These are phyloP conservation scores for Austroboletus novae-zelandiae DNA, from an alignment of 1,284 basidiomycete species.

Conservation along the genomic window DNA sequence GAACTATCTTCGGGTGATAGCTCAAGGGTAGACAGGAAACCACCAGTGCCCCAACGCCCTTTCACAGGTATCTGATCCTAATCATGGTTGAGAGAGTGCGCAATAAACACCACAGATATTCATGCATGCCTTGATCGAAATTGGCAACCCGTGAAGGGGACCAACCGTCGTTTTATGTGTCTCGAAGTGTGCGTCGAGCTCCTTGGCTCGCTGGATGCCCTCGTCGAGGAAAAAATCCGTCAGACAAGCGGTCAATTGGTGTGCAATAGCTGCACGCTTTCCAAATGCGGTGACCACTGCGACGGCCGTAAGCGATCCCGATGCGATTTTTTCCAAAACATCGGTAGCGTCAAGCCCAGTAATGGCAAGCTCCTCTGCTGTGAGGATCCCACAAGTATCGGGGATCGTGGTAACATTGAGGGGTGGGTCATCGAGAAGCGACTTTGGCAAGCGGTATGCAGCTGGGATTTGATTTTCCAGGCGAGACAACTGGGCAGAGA, in stretches of 20 bases:
- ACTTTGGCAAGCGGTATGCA: conserved; percentile 11
- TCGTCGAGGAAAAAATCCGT: conserved; percentile 32
- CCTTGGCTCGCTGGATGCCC: conserved; percentile 38
- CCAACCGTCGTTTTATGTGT: conserved; percentile 38
- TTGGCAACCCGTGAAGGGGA: conserved; percentile 49
- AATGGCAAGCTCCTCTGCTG: conserved; percentile 39
- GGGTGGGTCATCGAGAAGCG: conserved; percentile 20
- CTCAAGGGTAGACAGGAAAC: conserved; percentile 32
- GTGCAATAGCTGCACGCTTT: conserved; percentile 31
- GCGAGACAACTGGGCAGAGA: conserved; percentile 16
- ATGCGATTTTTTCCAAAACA: conserved; percentile 19
- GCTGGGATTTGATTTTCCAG: conserved; percentile 25
- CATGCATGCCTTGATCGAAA: conserved; percentile 42
- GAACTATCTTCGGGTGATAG: conserved; percentile 25
- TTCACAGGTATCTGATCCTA: conserved; percentile 43
- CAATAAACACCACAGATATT: too few species aligned
- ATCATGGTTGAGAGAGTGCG: not conserved
- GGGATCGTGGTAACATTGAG: conserved; percentile 34
- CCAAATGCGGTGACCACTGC: conserved; percentile 29
- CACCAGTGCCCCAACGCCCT: conserved; percentile 42
- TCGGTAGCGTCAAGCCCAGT: conserved; percentile 37
- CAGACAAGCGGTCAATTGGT: conserved; percentile 28
- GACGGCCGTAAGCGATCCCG: conserved; percentile 24
- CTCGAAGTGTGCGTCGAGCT: conserved; percentile 40
- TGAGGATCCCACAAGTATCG: conserved; percentile 39